A percentile compares a stretch with the other conserved stretches of the same genome.
Evolutionary conservation across 306 rosid species (phyloP).

Genomic region (Crataegus laevigata): DNA sequence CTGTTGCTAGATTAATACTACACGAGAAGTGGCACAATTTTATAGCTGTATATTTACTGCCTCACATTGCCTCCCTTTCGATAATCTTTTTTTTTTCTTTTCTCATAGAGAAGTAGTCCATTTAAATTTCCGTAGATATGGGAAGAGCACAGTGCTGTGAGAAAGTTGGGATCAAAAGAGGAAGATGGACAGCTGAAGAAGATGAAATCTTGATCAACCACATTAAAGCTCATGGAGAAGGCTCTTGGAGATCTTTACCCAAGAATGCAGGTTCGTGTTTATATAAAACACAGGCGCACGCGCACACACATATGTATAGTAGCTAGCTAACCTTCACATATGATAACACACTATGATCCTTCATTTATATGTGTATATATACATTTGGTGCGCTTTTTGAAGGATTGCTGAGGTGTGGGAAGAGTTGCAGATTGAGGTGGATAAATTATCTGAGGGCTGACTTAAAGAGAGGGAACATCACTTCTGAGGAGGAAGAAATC

Average conservation of each 20-base stretch:
- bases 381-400: background rate
- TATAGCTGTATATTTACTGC: background rate
- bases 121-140: slow-evolving; percentile 19
- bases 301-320: background rate
- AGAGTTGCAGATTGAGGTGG: slow-evolving; percentile 92
- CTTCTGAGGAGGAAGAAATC: slow-evolving; percentile 70
- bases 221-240: slow-evolving; percentile 62
- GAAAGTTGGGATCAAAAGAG: slow-evolving; percentile 74
- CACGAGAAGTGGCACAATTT: background rate
- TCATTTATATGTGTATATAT: background rate
- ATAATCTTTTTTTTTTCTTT: no score
- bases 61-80: background rate
- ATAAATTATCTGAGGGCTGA: slow-evolving; percentile 73
- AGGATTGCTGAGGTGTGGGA: slow-evolving; percentile 76
- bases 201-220: slow-evolving; percentile 58
- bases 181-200: slow-evolving; percentile 89
- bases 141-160: slow-evolving; percentile 84
- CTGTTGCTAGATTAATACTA: background rate
- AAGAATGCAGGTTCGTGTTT: slow-evolving; percentile 56
- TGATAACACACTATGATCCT: background rate
- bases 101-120: no score
- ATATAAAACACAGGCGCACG: no score
- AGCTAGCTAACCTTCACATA: background rate
- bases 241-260: slow-evolving; percentile 81
- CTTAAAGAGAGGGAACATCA: slow-evolving; percentile 86